Conservation (phyloP, 2,329 filamentous ascomycete genomes). For the Celoporthe dispersa region DNA sequence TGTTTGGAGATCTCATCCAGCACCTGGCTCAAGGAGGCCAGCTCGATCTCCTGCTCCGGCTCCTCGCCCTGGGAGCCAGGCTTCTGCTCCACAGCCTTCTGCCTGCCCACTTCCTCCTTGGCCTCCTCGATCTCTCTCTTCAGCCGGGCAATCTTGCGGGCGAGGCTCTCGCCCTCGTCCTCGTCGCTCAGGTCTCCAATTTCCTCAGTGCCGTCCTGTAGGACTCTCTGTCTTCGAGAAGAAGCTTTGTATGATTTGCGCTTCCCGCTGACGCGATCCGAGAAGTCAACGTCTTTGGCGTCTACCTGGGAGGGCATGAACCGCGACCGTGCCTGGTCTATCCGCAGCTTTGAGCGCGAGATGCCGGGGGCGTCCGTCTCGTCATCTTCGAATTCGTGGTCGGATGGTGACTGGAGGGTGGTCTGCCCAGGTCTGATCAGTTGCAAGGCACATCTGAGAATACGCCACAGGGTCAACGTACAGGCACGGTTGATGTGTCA, state of each 20-base stretch:
- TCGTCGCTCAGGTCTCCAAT: constrained; percentile 74
- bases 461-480: constrained; percentile 49
- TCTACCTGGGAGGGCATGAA: constrained; percentile 80
- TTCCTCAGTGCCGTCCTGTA: constrained; percentile 67
- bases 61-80: constrained; percentile 43
- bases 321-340: constrained; percentile 76
- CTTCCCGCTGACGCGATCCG: constrained; percentile 82
- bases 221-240: constrained; percentile 66
- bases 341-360: constrained; percentile 74
- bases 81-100: constrained; percentile 47
- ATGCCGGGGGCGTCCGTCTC: constrained; percentile 69
- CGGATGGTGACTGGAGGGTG: constrained; percentile 60
- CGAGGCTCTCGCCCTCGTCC: constrained; percentile 72
- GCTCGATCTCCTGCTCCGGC: constrained; percentile 54
- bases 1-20: constrained; percentile 66
- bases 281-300: constrained; percentile 81
- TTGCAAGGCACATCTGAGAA: background rate
- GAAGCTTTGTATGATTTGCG: constrained; percentile 82
- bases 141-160: constrained; percentile 79
- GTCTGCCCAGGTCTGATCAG: constrained; percentile 49
- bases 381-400: constrained; percentile 66
- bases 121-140: constrained; percentile 81
- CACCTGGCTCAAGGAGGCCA: constrained; percentile 72
- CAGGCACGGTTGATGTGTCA: constrained; percentile 83
- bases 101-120: constrained; percentile 64